phyloP scores from a whole-genome alignment of 2,329 filamentous ascomycete genomes.

The Sporothrix mexicana region DNA sequence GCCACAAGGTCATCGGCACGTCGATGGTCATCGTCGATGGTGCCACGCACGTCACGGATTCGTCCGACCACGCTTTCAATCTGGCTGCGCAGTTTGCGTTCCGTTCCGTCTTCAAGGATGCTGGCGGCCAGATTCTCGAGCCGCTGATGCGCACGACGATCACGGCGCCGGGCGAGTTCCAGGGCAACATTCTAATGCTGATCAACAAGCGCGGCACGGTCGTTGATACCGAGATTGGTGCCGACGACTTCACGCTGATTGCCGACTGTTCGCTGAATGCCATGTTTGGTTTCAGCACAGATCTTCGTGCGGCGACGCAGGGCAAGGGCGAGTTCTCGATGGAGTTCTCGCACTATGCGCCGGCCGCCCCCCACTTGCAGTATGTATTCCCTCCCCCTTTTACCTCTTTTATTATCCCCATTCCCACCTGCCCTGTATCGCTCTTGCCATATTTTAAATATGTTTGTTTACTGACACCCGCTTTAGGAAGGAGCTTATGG shows the following conservation, averaged over 20 bases:
- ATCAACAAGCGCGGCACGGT: constrained; percentile 98
- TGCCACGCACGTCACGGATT: constrained; percentile 96
- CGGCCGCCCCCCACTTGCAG: constrained; percentile 88
- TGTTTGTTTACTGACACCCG: constrained; percentile 40
- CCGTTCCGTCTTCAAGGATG: constrained; percentile 86
- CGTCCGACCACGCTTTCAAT: constrained; percentile 95
- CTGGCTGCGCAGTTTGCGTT: constrained; percentile 95
- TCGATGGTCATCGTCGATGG: constrained; percentile 95
- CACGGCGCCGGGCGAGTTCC: constrained; percentile 95
- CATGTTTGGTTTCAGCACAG: constrained; percentile 97
- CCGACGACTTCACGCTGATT: constrained; percentile 90
- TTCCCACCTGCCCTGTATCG: too few relatives aligned
- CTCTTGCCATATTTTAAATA: constrained; percentile 26
- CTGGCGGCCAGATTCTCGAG: constrained; percentile 84
- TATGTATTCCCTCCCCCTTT: constrained; percentile 53
- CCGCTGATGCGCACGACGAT: constrained; percentile 98
- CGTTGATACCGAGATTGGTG: constrained; percentile 90
- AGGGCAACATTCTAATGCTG: constrained; percentile 91
- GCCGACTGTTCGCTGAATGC: constrained; percentile 93
- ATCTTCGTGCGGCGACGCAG: constrained; percentile 90
- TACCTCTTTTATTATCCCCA: neutral
- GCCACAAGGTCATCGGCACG: constrained; percentile 88
- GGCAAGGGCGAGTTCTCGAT: constrained; percentile 98
- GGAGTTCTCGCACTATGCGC: constrained; percentile 97
- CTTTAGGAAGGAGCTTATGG: constrained; percentile 62